Conservation (phyloP, 2,329 filamentous ascomycete genomes). For the Thelonectria rubi region DNA sequence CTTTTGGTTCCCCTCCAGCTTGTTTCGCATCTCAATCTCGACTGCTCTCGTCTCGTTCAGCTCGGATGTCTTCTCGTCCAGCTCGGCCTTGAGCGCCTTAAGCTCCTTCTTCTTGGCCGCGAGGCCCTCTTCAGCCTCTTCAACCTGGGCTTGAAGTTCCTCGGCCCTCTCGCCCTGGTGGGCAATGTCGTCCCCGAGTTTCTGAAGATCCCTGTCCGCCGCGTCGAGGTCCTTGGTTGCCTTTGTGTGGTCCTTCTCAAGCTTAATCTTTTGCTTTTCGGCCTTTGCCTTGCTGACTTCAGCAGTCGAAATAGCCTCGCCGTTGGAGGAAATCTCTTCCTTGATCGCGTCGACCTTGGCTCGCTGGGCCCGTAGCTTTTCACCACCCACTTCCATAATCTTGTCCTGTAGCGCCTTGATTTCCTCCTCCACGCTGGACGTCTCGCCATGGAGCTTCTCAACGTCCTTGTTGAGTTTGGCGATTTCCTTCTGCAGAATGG, state of each 20-base stretch:
- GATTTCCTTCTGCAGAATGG: constrained; percentile 80
- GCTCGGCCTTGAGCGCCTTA: constrained; percentile 78
- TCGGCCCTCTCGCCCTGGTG: constrained; percentile 80
- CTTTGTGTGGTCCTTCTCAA: constrained; percentile 83
- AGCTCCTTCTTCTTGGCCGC: constrained; percentile 84
- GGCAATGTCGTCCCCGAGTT: constrained; percentile 79
- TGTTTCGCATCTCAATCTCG: constrained; percentile 98
- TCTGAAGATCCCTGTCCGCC: constrained; percentile 76
- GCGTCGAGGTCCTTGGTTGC: constrained; percentile 81
- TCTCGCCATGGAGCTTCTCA: constrained; percentile 81
- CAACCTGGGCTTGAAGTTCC: constrained; percentile 75
- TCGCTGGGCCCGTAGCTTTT: constrained; percentile 89
- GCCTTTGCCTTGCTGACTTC: constrained; percentile 92
- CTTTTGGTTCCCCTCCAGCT: constrained; percentile 96
- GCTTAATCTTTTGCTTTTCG: constrained; percentile 89
- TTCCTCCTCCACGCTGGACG: constrained; percentile 88
- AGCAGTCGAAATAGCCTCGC: constrained; percentile 83
- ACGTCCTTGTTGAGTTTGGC: constrained; percentile 79
- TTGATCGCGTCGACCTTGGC: constrained; percentile 90
- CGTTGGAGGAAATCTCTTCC: constrained; percentile 81
- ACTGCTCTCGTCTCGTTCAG: constrained; percentile 87
- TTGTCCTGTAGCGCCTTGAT: constrained; percentile 94
- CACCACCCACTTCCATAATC: constrained; percentile 98
- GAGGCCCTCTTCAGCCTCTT: constrained; percentile 83
- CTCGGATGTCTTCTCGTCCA: constrained; percentile 86